phyloP scores from a whole-genome alignment of 805 yeast genomes.

The Pichia pseudocactophila region DNA sequence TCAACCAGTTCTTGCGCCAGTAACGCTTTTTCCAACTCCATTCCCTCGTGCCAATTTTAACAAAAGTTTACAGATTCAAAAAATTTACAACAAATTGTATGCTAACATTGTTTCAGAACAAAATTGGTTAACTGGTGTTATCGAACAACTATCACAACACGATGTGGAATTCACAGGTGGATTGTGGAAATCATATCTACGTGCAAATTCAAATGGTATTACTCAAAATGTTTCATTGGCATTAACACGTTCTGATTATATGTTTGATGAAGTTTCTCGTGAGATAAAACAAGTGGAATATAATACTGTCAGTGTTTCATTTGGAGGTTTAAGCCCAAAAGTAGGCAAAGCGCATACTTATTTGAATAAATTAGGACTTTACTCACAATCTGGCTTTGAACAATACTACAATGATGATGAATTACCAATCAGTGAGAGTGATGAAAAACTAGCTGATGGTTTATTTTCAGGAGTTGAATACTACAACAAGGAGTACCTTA shows the following conservation, averaged over 20 bases:
- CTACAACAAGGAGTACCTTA: slow-evolving; percentile 33
- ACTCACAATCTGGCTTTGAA: slow-evolving; percentile 33
- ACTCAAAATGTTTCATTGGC: slow-evolving; percentile 70
- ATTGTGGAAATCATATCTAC: slow-evolving; percentile 50
- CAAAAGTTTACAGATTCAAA: slow-evolving; percentile 58
- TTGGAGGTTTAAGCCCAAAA: slow-evolving; percentile 81
- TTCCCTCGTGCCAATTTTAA: slow-evolving; percentile 62
- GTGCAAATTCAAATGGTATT: slow-evolving; percentile 40
- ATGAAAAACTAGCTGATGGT: slow-evolving; percentile 53
- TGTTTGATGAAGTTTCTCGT: slow-evolving; percentile 46
- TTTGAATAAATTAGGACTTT: slow-evolving; percentile 51
- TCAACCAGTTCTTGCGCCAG: slow-evolving; percentile 64
- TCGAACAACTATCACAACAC: slow-evolving; percentile 44
- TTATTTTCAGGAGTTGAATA: slow-evolving; percentile 55
- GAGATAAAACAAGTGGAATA: slow-evolving; percentile 88
- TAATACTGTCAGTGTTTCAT: slow-evolving; percentile 91
- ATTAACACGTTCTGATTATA: slow-evolving; percentile 82
- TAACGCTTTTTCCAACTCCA: slow-evolving; percentile 87
- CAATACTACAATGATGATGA: slow-evolving; percentile 38
- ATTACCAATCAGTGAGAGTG: slow-evolving; percentile 59
- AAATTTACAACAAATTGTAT: slow-evolving; percentile 64
- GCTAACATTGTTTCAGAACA: slow-evolving; percentile 51
- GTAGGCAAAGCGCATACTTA: slow-evolving; percentile 70
- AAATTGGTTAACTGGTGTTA: slow-evolving; percentile 53
- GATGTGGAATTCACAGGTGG: slow-evolving; percentile 79